These are phyloP conservation scores for Limnomonas spitsbergensis DNA, from an alignment of 139 green algal species.

Conservation along the genomic window DNA sequence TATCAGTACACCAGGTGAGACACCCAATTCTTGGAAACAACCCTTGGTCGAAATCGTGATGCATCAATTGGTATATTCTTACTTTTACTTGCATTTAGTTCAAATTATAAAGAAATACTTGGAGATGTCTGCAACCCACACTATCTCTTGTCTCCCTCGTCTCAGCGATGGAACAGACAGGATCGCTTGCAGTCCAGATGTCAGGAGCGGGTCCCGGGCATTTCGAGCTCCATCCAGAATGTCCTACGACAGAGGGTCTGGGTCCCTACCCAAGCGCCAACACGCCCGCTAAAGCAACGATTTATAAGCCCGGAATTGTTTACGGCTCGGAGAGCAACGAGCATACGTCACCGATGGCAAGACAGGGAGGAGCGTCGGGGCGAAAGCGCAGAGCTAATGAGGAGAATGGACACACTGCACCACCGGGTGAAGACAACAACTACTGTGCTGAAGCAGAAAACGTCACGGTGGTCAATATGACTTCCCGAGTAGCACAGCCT, in stretches of 20 bases:
- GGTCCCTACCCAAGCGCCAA: background rate
- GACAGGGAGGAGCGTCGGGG: no score
- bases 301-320: background rate
- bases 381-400: background rate
- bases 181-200: background rate
- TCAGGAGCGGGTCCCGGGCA: background rate
- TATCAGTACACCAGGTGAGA: no score
- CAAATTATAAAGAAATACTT: no score
- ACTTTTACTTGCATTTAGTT: no score
- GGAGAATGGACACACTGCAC: background rate
- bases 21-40: no score
- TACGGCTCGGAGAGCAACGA: background rate
- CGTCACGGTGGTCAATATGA: background rate
- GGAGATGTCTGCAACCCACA: no score
- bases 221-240: background rate
- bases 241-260: no score
- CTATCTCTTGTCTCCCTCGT: no score
- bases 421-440: background rate
- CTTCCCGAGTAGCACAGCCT: background rate
- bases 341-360: slow-evolving; percentile 4
- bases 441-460: no score
- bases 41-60: no score
- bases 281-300: background rate
- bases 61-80: no score
- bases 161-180: background rate